Evolutionary conservation across 2,329 filamentous ascomycete species (phyloP).

Genomic region (Tolypocladium tropicale): DNA sequence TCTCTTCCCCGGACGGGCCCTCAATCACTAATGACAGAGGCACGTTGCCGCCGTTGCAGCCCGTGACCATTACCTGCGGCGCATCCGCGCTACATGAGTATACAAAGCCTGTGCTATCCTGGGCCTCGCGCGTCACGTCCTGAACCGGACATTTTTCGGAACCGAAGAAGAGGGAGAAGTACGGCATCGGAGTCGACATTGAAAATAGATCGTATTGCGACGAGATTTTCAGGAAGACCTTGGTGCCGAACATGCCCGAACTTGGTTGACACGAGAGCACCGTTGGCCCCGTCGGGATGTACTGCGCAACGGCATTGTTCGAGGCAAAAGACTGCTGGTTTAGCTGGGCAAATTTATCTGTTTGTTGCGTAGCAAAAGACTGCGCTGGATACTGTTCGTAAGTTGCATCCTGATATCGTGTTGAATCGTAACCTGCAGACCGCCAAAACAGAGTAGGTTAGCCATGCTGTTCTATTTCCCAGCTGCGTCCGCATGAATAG

Average conservation of each 20-base stretch:
- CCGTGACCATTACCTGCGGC: slow-evolving; percentile 47
- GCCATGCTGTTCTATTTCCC: background rate
- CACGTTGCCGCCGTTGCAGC: slow-evolving; percentile 38
- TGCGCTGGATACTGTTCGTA: slow-evolving; percentile 43
- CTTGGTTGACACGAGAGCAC: slow-evolving; percentile 62
- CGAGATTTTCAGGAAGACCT: slow-evolving; percentile 63
- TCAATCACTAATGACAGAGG: slow-evolving; percentile 45
- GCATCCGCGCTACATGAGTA: slow-evolving; percentile 66
- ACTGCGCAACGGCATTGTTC: slow-evolving; percentile 55
- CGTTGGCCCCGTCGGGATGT: slow-evolving; percentile 49
- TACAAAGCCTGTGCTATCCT: slow-evolving; percentile 49
- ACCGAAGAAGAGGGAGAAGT: slow-evolving; percentile 67
- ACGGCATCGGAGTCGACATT: slow-evolving; percentile 42
- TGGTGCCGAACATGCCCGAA: slow-evolving; percentile 58
- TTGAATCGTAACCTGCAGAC: slow-evolving; percentile 44
- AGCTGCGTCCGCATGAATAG: background rate
- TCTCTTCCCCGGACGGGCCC: slow-evolving; percentile 38
- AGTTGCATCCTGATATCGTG: slow-evolving; percentile 47
- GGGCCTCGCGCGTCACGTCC: slow-evolving; percentile 50
- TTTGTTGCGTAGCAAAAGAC: slow-evolving; percentile 33
- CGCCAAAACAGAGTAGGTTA: background rate
- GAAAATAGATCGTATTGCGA: slow-evolving; percentile 61
- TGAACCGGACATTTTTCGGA: slow-evolving; percentile 53
- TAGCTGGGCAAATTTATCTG: slow-evolving; percentile 41
- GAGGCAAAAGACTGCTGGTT: slow-evolving; percentile 47